phyloP scores from a whole-genome alignment of 73 alveolate species.

The Tetrahymena thermophila region DNA sequence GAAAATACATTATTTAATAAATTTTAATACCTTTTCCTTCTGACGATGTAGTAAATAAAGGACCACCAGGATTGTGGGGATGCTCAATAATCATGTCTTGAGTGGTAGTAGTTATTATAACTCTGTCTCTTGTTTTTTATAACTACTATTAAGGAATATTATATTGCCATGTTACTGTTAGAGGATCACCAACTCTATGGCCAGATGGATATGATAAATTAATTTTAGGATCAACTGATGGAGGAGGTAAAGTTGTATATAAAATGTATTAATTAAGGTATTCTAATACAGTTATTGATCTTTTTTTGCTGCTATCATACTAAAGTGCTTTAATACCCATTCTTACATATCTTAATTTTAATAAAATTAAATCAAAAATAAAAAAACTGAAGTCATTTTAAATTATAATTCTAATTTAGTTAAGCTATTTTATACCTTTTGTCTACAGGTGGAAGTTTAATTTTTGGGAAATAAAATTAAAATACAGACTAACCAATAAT shows the following conservation, averaged over 20 bases:
- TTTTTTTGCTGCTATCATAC: neutral
- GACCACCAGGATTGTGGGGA: constrained; percentile 34
- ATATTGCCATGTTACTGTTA: neutral
- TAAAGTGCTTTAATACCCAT: neutral
- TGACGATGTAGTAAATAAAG: neutral
- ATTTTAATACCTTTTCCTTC: neutral
- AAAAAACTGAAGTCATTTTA: neutral
- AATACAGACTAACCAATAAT: neutral
- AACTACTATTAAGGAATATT: constrained; percentile 14
- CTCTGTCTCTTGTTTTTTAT: constrained; percentile 11
- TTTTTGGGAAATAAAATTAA: constrained; percentile 13
- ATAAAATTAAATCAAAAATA: neutral
- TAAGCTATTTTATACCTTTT: neutral
- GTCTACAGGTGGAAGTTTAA: constrained; percentile 14
- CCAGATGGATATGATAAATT: neutral
- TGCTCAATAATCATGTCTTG: constrained; percentile 18
- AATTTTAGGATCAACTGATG: constrained; percentile 1
- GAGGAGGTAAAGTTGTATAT: constrained; percentile 9
- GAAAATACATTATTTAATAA: neutral
- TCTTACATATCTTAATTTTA: neutral
- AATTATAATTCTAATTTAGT: neutral
- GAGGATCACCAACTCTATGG: constrained; percentile 15
- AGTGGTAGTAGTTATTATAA: constrained; percentile 11
- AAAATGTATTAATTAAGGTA: neutral
- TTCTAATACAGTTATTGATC: neutral